Conservation (phyloP, 768 basidiomycete species). For the Coprinopsis sp. region DNA sequence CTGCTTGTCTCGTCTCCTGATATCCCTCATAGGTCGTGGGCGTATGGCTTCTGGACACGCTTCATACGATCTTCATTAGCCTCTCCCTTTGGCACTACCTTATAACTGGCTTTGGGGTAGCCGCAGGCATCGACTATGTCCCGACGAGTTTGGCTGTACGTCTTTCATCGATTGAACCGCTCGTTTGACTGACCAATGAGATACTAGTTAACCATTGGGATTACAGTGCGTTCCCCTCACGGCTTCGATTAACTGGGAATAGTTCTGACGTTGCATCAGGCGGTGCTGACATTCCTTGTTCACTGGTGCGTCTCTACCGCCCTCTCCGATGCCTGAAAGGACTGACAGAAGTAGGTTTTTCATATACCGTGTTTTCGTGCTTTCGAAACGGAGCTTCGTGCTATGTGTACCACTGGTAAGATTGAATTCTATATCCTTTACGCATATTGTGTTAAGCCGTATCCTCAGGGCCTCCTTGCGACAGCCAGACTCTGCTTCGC, state of each 20-base stretch:
- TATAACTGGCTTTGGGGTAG: slow-evolving; percentile 26
- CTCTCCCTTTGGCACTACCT: slow-evolving; percentile 35
- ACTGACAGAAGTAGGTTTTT: too few relatives aligned
- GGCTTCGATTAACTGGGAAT: background rate
- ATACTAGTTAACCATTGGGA: too few relatives aligned
- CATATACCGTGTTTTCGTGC: too few relatives aligned
- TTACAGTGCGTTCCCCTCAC: slow-evolving; percentile 25
- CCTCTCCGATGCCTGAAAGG: too few relatives aligned
- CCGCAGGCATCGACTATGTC: slow-evolving; percentile 26
- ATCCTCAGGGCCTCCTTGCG: slow-evolving; percentile 5
- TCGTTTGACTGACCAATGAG: too few relatives aligned
- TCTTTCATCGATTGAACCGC: too few relatives aligned
- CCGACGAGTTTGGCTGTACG: slow-evolving; percentile 3
- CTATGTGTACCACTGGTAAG: too few relatives aligned
- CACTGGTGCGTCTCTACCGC: slow-evolving; percentile 49
- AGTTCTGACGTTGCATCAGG: slow-evolving; percentile 19
- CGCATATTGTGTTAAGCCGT: too few relatives aligned
- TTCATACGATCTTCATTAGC: slow-evolving; percentile 36
- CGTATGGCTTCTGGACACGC: slow-evolving; percentile 34
- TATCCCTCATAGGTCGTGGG: too few relatives aligned
- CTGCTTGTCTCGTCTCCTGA: too few relatives aligned
- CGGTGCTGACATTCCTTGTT: slow-evolving; percentile 44
- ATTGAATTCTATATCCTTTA: too few relatives aligned
- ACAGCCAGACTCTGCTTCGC: slow-evolving; percentile 6
- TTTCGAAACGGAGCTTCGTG: too few relatives aligned